A percentile compares a stretch with the other conserved stretches of the same genome.
Evolutionary conservation across 2,329 filamentous ascomycete species (phyloP).

Genomic region (Fusarium humuli): DNA sequence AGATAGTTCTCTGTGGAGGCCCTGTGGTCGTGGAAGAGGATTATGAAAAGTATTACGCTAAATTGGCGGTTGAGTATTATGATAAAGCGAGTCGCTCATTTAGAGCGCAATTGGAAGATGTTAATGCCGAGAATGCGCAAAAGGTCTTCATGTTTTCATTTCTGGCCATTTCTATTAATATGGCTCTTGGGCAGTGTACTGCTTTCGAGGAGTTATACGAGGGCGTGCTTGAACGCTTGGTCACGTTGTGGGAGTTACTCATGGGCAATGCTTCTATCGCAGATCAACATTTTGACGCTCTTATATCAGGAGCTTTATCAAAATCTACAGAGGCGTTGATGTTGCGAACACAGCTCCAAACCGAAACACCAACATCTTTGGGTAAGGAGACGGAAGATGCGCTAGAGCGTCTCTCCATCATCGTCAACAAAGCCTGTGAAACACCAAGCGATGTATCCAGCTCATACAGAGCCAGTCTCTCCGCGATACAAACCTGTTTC

Average conservation of each 20-base stretch:
- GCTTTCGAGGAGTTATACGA: conserved; percentile 22
- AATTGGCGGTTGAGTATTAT: conserved; percentile 43
- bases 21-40: conserved; percentile 29
- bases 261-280: conserved; percentile 37
- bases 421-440: conserved; percentile 34
- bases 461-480: conserved; percentile 40
- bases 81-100: conserved; percentile 41
- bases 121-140: conserved; percentile 38
- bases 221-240: conserved; percentile 33
- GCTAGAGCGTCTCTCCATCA: conserved; percentile 3
- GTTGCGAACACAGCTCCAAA: conserved; percentile 14
- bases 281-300: conserved; percentile 28
- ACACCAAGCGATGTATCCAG: background rate
- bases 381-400: conserved; percentile 16
- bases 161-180: conserved; percentile 40
- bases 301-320: conserved; percentile 35
- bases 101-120: conserved; percentile 36
- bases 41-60: conserved; percentile 32
- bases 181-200: conserved; percentile 41
- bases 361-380: conserved; percentile 4
- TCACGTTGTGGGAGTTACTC: conserved; percentile 37
- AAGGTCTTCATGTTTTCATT: conserved; percentile 44
- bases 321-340: conserved; percentile 31
- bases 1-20: conserved; percentile 39
- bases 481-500: conserved; percentile 51